Base-by-base conservation (phyloP, 2,329 filamentous ascomycete species). In the Alternaria ventricosa region DNA sequence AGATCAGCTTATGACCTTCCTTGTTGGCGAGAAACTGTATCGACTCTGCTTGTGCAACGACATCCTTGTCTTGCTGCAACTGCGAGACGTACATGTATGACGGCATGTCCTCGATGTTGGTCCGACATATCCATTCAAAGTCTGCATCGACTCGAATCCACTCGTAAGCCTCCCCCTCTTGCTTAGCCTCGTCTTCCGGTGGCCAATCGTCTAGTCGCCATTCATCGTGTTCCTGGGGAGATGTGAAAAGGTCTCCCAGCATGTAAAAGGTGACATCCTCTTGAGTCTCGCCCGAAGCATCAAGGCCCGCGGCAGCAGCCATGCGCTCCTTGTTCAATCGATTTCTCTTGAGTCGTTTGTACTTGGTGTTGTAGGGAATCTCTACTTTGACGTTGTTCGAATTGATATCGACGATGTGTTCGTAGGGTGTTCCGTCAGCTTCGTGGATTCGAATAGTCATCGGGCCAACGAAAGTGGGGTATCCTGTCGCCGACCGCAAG, bases 371-470 rank as follows among this genome's bases (percentile, higher is more conserved):
- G 82, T 99, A 99, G 0, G 95, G 94, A 64, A 99, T 97, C 66
- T 97, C 94, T 63, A 98, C 92, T 76, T 91, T 93, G 3, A 92
- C 92, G 13, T 89, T 87, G 27, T 91, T 90, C 70, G 97, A 94
- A 64, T 94, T 94, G 76, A 99, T 97, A 73, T 97, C 93, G 30
- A 98, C 90, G 66, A 97, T 97, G 76, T 99, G 96, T 78, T 99
- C 96, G 75, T 99, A 99, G 3, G 96, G 96, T 0, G 96, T 98
- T 10, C 96, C 96, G 75, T 99, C 96, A 23, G 96, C 96, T 82
- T 99, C 96, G 81, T 99, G 96, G 66, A 99, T 97, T 30, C 96
- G 87, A 67, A 99, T 95, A 0, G 96, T 99, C 92, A 99, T 97
- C 0, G 96, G 95, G 0, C 96, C 96, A 55, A 94, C 96, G 74